A percentile compares a stretch with the other conserved stretches of the same genome.
Conservation (phyloP, 345 rosid species). For the Citrus sp. region DNA sequence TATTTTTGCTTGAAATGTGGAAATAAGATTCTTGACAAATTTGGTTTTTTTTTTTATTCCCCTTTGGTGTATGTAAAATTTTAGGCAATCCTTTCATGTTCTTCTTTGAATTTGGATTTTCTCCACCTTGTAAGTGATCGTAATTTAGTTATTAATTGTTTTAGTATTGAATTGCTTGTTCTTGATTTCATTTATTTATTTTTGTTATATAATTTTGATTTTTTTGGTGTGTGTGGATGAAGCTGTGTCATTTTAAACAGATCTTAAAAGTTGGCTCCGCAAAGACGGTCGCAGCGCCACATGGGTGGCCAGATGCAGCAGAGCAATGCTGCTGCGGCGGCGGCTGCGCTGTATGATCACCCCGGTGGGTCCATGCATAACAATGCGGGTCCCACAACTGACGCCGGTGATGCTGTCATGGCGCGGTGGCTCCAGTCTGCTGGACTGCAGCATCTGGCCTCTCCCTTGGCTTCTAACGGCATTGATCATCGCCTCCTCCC, state of each 20-base stretch:
- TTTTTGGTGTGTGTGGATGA: conserved; percentile 17
- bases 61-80: neutral
- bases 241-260: conserved; percentile 44
- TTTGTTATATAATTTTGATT: conserved; percentile 7
- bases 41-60: neutral
- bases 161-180: neutral
- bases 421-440: conserved; percentile 99
- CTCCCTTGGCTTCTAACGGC: conserved; percentile 81
- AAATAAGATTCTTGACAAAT: conserved; percentile 6
- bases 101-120: conserved; percentile 45
- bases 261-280: conserved; percentile 99
- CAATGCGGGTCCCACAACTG: conserved; percentile 62
- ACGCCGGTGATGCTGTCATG: conserved; percentile 95
- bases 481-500: conserved; percentile 86
- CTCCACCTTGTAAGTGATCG: conserved; percentile 53
- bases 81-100: conserved; percentile 40
- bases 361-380: conserved; percentile 45
- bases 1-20: neutral
- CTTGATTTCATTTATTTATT: neutral
- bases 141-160: neutral
- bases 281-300: conserved; percentile 99
- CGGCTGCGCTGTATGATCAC: conserved; percentile 62
- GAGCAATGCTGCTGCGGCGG: conserved; percentile 76
- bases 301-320: conserved; percentile 99
- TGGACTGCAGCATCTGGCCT: conserved; percentile 99